These are phyloP conservation scores for Biscogniauxia mediterranea DNA, from an alignment of 2,329 filamentous ascomycete species.

Conservation along the genomic window DNA sequence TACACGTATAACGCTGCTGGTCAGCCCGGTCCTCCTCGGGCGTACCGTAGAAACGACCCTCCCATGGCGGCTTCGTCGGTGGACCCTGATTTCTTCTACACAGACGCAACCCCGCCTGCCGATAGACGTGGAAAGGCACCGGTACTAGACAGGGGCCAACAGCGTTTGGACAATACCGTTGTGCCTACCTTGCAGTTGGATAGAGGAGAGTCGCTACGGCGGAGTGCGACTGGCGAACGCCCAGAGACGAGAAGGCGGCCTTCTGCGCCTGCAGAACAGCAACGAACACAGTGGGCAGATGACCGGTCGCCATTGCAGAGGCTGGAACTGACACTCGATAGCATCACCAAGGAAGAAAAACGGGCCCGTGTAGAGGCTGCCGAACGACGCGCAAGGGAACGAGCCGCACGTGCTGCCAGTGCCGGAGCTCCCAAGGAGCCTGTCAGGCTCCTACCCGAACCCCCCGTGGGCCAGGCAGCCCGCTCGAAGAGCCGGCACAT, in stretches of 20 bases:
- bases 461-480: conserved; percentile 30
- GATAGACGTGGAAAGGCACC: conserved; percentile 26
- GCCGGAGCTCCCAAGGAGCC: conserved; percentile 20
- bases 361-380: conserved; percentile 80
- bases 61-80: conserved; percentile 22
- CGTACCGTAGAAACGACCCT: conserved; percentile 26
- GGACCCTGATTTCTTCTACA: conserved; percentile 36
- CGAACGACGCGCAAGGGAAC: conserved; percentile 69
- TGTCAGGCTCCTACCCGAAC: conserved; percentile 14
- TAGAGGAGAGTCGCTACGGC: conserved; percentile 25
- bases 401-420: conserved; percentile 38
- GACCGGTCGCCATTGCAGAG: conserved; percentile 90
- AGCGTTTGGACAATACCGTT: conserved; percentile 30
- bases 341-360: conserved; percentile 95
- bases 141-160: conserved; percentile 29
- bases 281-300: conserved; percentile 64
- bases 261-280: conserved; percentile 38
- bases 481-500: conserved; percentile 33
- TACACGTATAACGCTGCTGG: conserved; percentile 32
- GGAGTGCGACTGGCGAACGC: conserved; percentile 29
- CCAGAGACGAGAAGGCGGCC: conserved; percentile 36
- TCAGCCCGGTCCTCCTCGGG: conserved; percentile 30
- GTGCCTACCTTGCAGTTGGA: conserved; percentile 16
- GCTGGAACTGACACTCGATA: conserved; percentile 85
- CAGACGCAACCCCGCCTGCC: conserved; percentile 23